These are phyloP conservation scores for Coix lacrymajobi DNA, from an alignment of 176 grass and related monocot species.

Conservation along the genomic window DNA sequence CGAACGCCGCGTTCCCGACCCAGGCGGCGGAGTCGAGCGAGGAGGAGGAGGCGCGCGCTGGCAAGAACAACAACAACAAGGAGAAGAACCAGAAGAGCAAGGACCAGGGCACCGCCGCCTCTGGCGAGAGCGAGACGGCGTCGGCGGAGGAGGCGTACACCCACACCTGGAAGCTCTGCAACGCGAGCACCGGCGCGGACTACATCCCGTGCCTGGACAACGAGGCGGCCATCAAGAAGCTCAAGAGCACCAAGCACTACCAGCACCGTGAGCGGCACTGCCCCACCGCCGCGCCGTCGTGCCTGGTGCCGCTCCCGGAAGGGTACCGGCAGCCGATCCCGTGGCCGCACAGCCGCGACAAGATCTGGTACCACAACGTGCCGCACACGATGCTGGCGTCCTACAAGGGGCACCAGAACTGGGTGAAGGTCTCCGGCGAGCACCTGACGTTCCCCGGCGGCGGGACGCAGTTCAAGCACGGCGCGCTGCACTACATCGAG, in stretches of 20 bases:
- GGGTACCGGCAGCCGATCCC: slow-evolving; percentile 53
- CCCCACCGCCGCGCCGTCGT: slow-evolving; percentile 47
- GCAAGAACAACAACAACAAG: background rate
- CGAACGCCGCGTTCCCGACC: slow-evolving; percentile 47
- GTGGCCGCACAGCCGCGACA: slow-evolving; percentile 84
- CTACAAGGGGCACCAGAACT: slow-evolving; percentile 84
- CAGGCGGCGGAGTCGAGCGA: slow-evolving; percentile 52
- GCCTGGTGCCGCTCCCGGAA: slow-evolving; percentile 61
- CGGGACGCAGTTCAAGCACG: slow-evolving; percentile 74
- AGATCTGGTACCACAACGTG: slow-evolving; percentile 92
- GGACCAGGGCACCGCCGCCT: background rate
- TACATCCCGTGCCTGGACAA: slow-evolving; percentile 98
- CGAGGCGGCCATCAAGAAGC: slow-evolving; percentile 56
- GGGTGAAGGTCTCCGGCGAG: slow-evolving; percentile 75
- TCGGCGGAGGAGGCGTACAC: background rate
- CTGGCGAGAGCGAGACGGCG: background rate
- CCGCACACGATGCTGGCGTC: slow-evolving; percentile 57
- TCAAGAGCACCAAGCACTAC: slow-evolving; percentile 62
- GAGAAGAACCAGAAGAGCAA: background rate
- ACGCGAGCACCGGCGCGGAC: slow-evolving; percentile 53
- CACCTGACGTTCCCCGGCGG: slow-evolving; percentile 80
- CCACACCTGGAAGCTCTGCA: slow-evolving; percentile 60
- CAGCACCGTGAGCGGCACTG: slow-evolving; percentile 95
- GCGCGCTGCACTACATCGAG: slow-evolving; percentile 70
- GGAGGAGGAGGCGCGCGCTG: background rate